A percentile compares a stretch with the other conserved stretches of the same genome.
Conservation (phyloP, 805 yeast species). For the Ogataea nonfermentans region DNA sequence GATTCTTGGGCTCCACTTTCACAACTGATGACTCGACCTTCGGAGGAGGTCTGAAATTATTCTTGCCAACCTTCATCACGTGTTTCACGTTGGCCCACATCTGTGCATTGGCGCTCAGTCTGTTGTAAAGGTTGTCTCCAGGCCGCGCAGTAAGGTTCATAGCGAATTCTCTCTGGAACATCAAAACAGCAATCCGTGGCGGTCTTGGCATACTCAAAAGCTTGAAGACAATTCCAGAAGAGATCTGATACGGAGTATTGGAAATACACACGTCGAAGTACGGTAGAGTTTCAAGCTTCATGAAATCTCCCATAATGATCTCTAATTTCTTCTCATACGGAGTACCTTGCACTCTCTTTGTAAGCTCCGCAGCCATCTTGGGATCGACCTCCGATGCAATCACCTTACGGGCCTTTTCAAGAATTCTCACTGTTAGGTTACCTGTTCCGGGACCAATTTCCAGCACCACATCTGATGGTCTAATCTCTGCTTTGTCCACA, state of each 20-base stretch:
- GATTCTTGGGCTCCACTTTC: constrained; percentile 84
- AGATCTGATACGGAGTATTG: constrained; percentile 96
- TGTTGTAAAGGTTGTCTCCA: constrained; percentile 90
- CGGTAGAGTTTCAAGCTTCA: constrained; percentile 85
- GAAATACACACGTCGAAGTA: constrained; percentile 95
- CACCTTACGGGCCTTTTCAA: constrained; percentile 92
- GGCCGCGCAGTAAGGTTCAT: constrained; percentile 90
- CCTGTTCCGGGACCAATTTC: constrained; percentile 99
- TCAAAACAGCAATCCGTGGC: constrained; percentile 89
- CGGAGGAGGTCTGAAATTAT: constrained; percentile 97
- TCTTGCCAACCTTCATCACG: constrained; percentile 96
- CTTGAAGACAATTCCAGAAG: constrained; percentile 94
- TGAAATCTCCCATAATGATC: constrained; percentile 90
- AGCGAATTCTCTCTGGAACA: constrained; percentile 98
- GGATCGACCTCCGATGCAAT: constrained; percentile 98
- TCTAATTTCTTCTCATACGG: constrained; percentile 89
- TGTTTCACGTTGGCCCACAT: constrained; percentile 99
- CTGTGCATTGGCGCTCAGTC: constrained; percentile 94
- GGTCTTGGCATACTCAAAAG: constrained; percentile 87
- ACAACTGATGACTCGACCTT: constrained; percentile 97
- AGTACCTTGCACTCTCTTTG: constrained; percentile 97
- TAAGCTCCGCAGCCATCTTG: constrained; percentile 98
- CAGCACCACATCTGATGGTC: constrained; percentile 87
- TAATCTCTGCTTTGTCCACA: constrained; percentile 92
- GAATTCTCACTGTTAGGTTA: constrained; percentile 86